phyloP scores from a whole-genome alignment of 176 grass and related monocot species.

The Oryza punctata region DNA sequence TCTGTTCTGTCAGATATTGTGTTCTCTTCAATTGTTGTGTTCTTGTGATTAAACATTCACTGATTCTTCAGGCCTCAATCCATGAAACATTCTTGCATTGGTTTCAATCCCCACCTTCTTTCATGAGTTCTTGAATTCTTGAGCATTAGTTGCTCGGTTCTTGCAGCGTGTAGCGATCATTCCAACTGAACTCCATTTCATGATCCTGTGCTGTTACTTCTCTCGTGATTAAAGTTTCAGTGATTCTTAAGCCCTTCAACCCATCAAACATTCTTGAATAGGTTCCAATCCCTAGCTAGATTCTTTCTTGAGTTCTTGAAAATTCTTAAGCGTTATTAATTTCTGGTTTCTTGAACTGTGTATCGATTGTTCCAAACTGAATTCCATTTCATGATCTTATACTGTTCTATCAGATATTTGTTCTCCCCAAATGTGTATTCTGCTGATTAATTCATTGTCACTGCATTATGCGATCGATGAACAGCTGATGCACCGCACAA shows the following conservation, averaged over 20 bases:
- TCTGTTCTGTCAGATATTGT: no score
- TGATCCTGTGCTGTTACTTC: not conserved
- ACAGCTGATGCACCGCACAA: conserved; percentile 32
- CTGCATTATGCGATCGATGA: not conserved
- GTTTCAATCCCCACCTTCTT: not conserved
- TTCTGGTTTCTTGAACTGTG: not conserved
- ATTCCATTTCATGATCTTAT: not conserved
- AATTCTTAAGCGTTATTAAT: not conserved
- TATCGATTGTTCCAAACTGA: not conserved
- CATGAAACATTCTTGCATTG: not conserved
- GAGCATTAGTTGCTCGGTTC: not conserved
- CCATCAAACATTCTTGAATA: not conserved
- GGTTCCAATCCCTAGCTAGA: not conserved
- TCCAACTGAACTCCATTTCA: not conserved
- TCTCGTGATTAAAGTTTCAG: no score
- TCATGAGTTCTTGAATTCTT: not conserved
- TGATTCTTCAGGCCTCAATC: not conserved
- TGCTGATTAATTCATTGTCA: not conserved
- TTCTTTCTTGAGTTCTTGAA: not conserved
- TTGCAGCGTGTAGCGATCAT: not conserved
- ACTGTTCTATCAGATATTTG: not conserved
- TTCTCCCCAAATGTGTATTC: not conserved
- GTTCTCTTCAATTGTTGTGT: no score
- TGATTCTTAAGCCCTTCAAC: not conserved
- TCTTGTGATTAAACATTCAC: no score